Evolutionary conservation across 805 yeast species (phyloP).

Genomic region (Hanseniaspora guilliermondii): DNA sequence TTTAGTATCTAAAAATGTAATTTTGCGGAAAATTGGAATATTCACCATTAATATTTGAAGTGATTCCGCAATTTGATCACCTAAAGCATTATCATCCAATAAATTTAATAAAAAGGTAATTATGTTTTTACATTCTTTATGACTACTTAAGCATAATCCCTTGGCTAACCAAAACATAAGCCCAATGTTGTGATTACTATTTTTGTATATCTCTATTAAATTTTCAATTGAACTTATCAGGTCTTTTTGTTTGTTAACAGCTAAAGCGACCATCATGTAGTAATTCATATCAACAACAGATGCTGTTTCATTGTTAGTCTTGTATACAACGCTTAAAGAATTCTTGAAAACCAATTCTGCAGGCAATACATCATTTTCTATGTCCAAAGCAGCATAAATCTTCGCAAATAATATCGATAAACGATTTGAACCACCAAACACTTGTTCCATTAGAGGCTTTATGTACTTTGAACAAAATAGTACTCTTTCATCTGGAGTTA

Average conservation of each 20-base stretch:
- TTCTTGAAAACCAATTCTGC: background rate
- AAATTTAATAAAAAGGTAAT: conserved; percentile 29
- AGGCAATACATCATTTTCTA: background rate
- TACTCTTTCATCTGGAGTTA: background rate
- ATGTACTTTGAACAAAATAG: conserved; percentile 2
- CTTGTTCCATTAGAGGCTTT: conserved; percentile 2
- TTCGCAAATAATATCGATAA: conserved; percentile 33
- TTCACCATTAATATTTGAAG: conserved; percentile 60
- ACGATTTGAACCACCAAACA: conserved; percentile 21
- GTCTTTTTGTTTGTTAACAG: conserved; percentile 45
- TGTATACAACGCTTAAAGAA: background rate
- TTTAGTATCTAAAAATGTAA: conserved; percentile 24
- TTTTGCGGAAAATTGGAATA: conserved; percentile 45
- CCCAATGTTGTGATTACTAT: conserved; percentile 33
- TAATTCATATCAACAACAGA: conserved; percentile 29
- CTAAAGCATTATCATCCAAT: conserved; percentile 27
- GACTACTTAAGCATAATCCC: conserved; percentile 51
- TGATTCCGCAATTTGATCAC: conserved; percentile 37
- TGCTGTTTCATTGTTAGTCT: conserved; percentile 7
- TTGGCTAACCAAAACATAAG: conserved; percentile 53
- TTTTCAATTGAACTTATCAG: conserved; percentile 14
- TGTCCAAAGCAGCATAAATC: conserved; percentile 38
- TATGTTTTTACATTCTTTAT: conserved; percentile 28
- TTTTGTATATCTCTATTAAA: conserved; percentile 24
- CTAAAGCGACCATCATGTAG: conserved; percentile 41